Base-by-base conservation (phyloP, 192 early-diverging fungal genomes). In the Coemansia sp. region DNA sequence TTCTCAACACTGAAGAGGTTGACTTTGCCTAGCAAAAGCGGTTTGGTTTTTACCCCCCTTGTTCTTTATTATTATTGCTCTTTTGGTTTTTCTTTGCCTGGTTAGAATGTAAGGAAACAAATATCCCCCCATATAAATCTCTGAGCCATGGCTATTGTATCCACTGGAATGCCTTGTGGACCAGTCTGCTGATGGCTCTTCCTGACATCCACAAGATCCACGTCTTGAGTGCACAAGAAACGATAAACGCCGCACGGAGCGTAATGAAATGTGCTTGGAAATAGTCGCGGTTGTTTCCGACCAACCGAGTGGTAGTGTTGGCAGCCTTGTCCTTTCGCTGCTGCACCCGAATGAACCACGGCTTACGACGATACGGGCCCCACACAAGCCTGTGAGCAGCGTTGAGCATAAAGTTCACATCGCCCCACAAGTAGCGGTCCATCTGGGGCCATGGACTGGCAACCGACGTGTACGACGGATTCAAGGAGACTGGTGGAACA, bases 1-100 rank as follows among this genome's bases (percentile, higher is more conserved):
- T 86, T 32, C 65, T 91, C 38, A 86, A 84, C 49, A 78, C 80
- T 2, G 84, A 87, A 38, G 81, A 90, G 1, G 40, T 69, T 13
- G 83, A 76, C 2, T 57, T 56, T 43, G 16, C 13, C 38, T 63
- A 10, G 47, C 16, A n/a, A 18, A 26, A 32, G 32, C 4, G 32
- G 21, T 18, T 9, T 23, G 6, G 4, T 18, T 38, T 38, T 26
- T 3, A 21, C 21, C 21, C 9, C 9, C 26, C 19, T 37, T 41
- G 37, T 12, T 38, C n/a, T 40, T n/a, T 23, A 8, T 53, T 53
- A 23, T 6, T 53, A 0, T 23, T 10, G 47, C 5, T 48, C 47
- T 48, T 48, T 48, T 48, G 11, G 2, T 15, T 15, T 48, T 48
- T 48, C 11, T 48, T 48, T 48, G 11, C 32, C 32, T 32, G 32